phyloP scores from a whole-genome alignment of 1,284 basidiomycete species.

The Moniliophthora roreri region DNA sequence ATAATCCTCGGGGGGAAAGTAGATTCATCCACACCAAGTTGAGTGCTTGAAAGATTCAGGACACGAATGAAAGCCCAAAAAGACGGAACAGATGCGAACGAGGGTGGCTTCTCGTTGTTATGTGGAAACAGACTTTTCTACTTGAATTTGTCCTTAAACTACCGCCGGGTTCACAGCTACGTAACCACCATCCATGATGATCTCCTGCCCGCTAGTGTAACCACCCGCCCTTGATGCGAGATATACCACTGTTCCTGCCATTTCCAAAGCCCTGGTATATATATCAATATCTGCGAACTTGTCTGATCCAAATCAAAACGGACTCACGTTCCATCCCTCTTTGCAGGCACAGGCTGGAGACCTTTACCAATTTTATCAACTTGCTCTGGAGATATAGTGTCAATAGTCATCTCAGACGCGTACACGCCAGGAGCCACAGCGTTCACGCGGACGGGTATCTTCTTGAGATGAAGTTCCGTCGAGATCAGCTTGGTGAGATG shows the following conservation, averaged over 20 bases:
- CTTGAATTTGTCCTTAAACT: neutral
- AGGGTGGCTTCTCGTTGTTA: too few species aligned
- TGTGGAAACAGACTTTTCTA: neutral
- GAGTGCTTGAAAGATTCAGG: too few species aligned
- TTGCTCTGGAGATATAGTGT: conserved; percentile 44
- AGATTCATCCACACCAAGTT: too few species aligned
- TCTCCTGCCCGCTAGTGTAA: conserved; percentile 74
- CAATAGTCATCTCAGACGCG: conserved; percentile 73
- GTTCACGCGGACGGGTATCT: conserved; percentile 69
- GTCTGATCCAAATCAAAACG: neutral
- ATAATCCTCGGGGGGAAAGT: too few species aligned
- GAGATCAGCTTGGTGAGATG: conserved; percentile 75
- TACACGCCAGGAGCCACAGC: conserved; percentile 74
- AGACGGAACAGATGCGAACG: too few species aligned
- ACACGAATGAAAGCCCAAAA: too few species aligned
- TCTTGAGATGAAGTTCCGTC: conserved; percentile 70
- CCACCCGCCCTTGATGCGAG: conserved; percentile 68
- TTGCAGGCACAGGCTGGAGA: conserved; percentile 57
- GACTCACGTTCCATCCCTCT: conserved; percentile 66
- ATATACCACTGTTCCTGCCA: conserved; percentile 74
- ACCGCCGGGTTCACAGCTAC: conserved; percentile 65
- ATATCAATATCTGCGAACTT: neutral
- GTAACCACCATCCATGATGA: conserved; percentile 74
- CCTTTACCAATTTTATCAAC: conserved; percentile 58
- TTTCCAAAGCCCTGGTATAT: conserved; percentile 55